Percentiles rank a stretch among this genome's conserved stretches.
These are phyloP conservation scores for Aaosphaeria pasadenensis DNA, from an alignment of 2,329 filamentous ascomycete species.

Conservation along the genomic window DNA sequence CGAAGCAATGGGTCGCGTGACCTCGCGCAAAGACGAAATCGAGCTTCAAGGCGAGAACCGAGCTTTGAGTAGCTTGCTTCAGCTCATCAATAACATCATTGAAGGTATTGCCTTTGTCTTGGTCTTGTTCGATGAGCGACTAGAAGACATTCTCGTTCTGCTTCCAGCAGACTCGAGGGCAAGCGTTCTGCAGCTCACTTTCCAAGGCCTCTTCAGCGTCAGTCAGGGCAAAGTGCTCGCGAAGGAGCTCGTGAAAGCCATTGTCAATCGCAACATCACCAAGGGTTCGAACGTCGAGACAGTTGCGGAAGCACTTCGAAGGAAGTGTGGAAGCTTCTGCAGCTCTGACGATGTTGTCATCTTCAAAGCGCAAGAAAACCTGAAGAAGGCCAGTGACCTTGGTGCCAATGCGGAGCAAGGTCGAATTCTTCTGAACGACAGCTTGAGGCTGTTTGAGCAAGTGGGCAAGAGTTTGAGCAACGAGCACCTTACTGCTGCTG, in stretches of 20 bases:
- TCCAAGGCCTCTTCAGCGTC: slow-evolving; percentile 81
- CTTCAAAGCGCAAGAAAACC: slow-evolving; percentile 95
- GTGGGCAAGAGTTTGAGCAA: slow-evolving; percentile 80
- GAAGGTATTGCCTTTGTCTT: slow-evolving; percentile 96
- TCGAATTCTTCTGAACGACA: slow-evolving; percentile 81
- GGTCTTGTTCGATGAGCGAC: slow-evolving; percentile 89
- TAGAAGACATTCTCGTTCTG: slow-evolving; percentile 79
- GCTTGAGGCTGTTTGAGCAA: slow-evolving; percentile 80
- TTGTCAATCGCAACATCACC: slow-evolving; percentile 96
- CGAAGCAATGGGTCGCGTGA: slow-evolving; percentile 73
- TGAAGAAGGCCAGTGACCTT: slow-evolving; percentile 83
- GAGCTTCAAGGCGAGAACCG: slow-evolving; percentile 92
- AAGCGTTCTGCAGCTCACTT: slow-evolving; percentile 74
- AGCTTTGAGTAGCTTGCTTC: slow-evolving; percentile 80
- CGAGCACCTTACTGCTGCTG: slow-evolving; percentile 74
- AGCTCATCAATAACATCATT: slow-evolving; percentile 83
- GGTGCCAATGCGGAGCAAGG: slow-evolving; percentile 71
- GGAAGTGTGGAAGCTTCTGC: slow-evolving; percentile 95
- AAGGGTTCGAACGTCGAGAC: slow-evolving; percentile 97
- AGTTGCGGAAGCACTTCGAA: slow-evolving; percentile 87
- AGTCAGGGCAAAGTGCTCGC: slow-evolving; percentile 80
- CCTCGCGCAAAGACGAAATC: slow-evolving; percentile 84
- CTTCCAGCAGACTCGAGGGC: slow-evolving; percentile 69
- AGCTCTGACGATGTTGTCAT: slow-evolving; percentile 96
- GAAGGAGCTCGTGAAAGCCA: slow-evolving; percentile 92